Percentiles rank a stretch among this genome's conserved stretches.
phyloP scores from a whole-genome alignment of 768 basidiomycete genomes.

The Coprinopsis strossmayeri region DNA sequence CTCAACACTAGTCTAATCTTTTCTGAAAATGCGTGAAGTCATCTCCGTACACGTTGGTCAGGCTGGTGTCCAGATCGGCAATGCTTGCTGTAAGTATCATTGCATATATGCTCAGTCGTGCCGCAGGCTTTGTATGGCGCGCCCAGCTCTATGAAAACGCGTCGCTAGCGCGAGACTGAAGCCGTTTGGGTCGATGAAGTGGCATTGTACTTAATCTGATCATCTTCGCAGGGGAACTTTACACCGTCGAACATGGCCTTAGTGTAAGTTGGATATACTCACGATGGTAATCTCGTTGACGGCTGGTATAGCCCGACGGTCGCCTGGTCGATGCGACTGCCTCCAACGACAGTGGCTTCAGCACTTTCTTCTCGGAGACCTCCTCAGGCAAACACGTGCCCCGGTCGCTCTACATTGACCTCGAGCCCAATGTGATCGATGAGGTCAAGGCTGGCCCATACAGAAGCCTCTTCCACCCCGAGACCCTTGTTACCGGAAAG shows the following conservation, averaged over 20 bases:
- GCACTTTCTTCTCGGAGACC: constrained; percentile 96
- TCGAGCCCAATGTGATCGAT: constrained; percentile 93
- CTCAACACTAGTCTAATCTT: constrained; percentile 13
- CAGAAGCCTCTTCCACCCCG: constrained; percentile 94
- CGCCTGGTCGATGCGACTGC: constrained; percentile 71
- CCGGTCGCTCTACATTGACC: constrained; percentile 92
- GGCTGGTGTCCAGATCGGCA: constrained; percentile 91
- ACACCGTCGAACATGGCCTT: constrained; percentile 96
- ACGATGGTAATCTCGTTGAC: constrained; percentile 13
- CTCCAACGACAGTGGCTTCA: constrained; percentile 82
- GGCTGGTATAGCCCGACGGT: constrained; percentile 71
- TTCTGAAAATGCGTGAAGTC: constrained; percentile 74
- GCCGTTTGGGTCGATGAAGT: constrained; percentile 18
- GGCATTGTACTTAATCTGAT: constrained; percentile 32
- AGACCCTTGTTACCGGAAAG: constrained; percentile 94
- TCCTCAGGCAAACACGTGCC: constrained; percentile 94
- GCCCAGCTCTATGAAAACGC: constrained; percentile 25
- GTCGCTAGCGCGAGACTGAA: constrained; percentile 19
- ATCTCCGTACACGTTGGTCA: constrained; percentile 97
- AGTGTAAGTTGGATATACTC: constrained; percentile 51
- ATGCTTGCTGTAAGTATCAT: constrained; percentile 82
- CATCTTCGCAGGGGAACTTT: constrained; percentile 77
- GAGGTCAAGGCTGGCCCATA: constrained; percentile 92
- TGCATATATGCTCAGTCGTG: constrained; percentile 12
- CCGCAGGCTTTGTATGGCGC: constrained; percentile 14